phyloP scores from a whole-genome alignment of 306 rosid species.

The Mimosa pudica region DNA sequence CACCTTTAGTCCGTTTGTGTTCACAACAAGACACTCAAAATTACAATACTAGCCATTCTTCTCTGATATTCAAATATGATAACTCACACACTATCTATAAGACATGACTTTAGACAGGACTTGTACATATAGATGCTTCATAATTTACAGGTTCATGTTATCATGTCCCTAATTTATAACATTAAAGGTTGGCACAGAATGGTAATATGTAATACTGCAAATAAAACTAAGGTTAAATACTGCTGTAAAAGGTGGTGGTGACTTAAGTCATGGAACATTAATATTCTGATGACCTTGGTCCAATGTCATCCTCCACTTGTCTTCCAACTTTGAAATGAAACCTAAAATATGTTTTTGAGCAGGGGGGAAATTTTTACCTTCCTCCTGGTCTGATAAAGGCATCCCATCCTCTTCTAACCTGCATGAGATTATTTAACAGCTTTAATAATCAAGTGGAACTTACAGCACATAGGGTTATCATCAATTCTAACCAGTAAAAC shows the following conservation, averaged over 20 bases:
- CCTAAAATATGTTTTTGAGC: slow-evolving; percentile 1
- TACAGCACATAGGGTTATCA: neutral
- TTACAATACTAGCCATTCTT: neutral
- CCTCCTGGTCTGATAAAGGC: slow-evolving; percentile 88
- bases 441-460: slow-evolving; percentile 26
- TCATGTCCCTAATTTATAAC: neutral
- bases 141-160: neutral
- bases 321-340: slow-evolving; percentile 5
- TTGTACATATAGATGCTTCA: neutral
- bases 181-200: neutral
- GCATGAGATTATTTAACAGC: slow-evolving; percentile 40
- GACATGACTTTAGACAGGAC: neutral
- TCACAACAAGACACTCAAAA: neutral
- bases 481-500: slow-evolving; percentile 15
- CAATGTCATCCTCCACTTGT: neutral
- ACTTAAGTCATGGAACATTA: slow-evolving; percentile 8
- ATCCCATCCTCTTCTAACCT: slow-evolving; percentile 99
- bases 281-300: slow-evolving; percentile 19
- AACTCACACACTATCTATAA: neutral
- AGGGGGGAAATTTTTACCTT: slow-evolving; percentile 55
- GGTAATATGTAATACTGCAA: neutral
- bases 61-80: neutral
- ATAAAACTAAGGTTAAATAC: neutral
- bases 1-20: neutral
- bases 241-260: slow-evolving; percentile 10